Base-by-base conservation (phyloP, 2,329 filamentous ascomycete genomes). In the Fusarium praegraminearum region DNA sequence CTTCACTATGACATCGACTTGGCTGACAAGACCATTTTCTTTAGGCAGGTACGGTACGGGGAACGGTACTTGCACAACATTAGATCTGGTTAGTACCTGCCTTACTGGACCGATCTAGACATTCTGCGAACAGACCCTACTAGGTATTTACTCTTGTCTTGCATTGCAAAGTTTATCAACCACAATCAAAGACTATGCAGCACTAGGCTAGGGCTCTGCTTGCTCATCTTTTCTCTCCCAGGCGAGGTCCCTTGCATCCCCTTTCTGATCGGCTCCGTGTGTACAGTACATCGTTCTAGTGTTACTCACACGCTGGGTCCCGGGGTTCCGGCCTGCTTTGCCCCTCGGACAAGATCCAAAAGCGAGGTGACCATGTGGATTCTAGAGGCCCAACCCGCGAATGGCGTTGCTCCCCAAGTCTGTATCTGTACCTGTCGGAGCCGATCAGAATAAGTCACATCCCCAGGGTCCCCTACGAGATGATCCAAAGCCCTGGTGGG, bases 391-490 rank as follows among this genome's bases (percentile, higher is more conserved):
- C 33, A 66, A 66, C 36, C 51, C 40, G 61, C 56, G 50, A 53
- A 58, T 58, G 32, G 52, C 33, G 33, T 67, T 26, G 62, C 49
- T 67, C 57, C 66, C 67, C 52, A 58, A 67, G 41, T 41, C 49
- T 41, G 49, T 51, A 51, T 33, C 43, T 28, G 43, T 30, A 45
- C 43, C 15, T 33, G 7, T 30, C 35, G 24, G 35, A 52, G 49
- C 13, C 49, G 49, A 41, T 52, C 49, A 52, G 49, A 52, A 52
- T 52, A 40, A 40, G 49, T 52, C 16, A 28, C 24, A 26, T 18
- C 24, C 40, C 52, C 26, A 46, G 28, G 41, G 49, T 30, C 24
- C 49, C 49, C 49, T 52, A 41, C 49, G 1, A 53, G 18, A 45
- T 63, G 45, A 51, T 40, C 28, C 56, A 30, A 58, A 28, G 33